Evolutionary conservation across 2,329 filamentous ascomycete species (phyloP), one percentile per base, ranked within the genome.

Genomic region (Coniochaeta sp.): DNA sequence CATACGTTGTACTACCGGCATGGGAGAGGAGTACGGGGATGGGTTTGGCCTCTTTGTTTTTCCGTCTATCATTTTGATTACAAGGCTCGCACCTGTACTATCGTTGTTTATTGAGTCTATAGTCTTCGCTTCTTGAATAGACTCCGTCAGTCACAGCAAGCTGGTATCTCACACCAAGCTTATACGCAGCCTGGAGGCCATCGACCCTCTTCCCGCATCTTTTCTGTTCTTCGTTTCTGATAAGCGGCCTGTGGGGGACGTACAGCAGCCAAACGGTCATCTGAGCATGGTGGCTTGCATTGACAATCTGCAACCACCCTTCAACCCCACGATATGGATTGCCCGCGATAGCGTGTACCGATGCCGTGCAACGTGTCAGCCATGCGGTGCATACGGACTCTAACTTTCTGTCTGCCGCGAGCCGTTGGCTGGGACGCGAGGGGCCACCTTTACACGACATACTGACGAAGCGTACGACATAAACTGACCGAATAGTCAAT

Each of bases 81-180:
- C 16, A 14, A 14, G 22, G 24, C 24, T 59, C 33, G 58, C 38
- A 40, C 47, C 50, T 3, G 50, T 55, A 59, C 58, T 47, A 56
- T 56, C 24, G 34, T 59, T 36, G 34, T 59, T 36, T 59, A 36
- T 50, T 59, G 34, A 47, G 58, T 55, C 26, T 24, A 40, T 40
- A 52, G 47, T 55, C 8, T 47, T 17, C 43, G 11, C n/a, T 47
- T 47, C 43, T n/a, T 24, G 43, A 47, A 47, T 24, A 47, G 43
- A 47, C n/a, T 36, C 34, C 9, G 12, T 47, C 19, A 22, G 19
- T 24, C 43, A 47, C 43, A 12, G 22, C 40, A 9, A 44, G 9
- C 36, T 14, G 36, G 31, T 33, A 33, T 33, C 31, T 6, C 31
- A 33, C 34, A 12, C 34, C 12, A 14, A 36, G 34, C 34, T n/a